Evolutionary conservation across 805 yeast genomes (phyloP).

Genomic region (Candida boleticola): DNA sequence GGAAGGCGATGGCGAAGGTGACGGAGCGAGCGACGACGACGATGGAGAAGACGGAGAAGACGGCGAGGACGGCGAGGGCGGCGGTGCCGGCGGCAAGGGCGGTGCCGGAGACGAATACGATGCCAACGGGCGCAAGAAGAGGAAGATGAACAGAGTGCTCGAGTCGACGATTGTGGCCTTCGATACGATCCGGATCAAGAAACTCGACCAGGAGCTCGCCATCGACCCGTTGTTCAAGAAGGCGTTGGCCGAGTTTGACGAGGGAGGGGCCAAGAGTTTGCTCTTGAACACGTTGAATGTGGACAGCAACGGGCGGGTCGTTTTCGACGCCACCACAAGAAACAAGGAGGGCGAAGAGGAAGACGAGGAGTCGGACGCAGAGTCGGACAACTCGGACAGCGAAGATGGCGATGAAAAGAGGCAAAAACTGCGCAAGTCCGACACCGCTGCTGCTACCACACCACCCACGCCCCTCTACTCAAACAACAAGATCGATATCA

Average conservation of each 20-base stretch:
- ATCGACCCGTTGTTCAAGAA: slow-evolving; percentile 76
- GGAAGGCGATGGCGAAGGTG: slow-evolving; percentile 21
- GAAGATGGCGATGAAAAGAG: too few species aligned
- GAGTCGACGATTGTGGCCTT: slow-evolving; percentile 51
- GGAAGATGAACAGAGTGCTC: slow-evolving; percentile 30
- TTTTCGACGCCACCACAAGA: slow-evolving; percentile 58
- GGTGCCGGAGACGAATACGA: slow-evolving; percentile 19
- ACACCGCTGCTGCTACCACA: background rate
- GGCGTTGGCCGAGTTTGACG: slow-evolving; percentile 75
- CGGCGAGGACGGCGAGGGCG: slow-evolving; percentile 18
- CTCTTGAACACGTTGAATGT: slow-evolving; percentile 59
- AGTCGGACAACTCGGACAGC: background rate
- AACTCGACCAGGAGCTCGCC: slow-evolving; percentile 60
- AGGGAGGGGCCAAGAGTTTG: slow-evolving; percentile 76
- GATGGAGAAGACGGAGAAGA: too few species aligned
- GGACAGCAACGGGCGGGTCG: slow-evolving; percentile 53
- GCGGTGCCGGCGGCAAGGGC: slow-evolving; percentile 14
- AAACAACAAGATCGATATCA: background rate
- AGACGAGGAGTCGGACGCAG: slow-evolving; percentile 10
- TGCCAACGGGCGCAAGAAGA: slow-evolving; percentile 19
- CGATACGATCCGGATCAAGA: slow-evolving; percentile 49
- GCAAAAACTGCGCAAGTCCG: background rate
- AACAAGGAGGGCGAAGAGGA: slow-evolving; percentile 15
- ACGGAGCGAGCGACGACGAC: slow-evolving; percentile 21
- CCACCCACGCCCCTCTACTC: background rate